A percentile compares a stretch with the other conserved stretches of the same genome.
phyloP scores from a whole-genome alignment of 495 filamentous ascomycete species.

The Annulohypoxylon nitens region DNA sequence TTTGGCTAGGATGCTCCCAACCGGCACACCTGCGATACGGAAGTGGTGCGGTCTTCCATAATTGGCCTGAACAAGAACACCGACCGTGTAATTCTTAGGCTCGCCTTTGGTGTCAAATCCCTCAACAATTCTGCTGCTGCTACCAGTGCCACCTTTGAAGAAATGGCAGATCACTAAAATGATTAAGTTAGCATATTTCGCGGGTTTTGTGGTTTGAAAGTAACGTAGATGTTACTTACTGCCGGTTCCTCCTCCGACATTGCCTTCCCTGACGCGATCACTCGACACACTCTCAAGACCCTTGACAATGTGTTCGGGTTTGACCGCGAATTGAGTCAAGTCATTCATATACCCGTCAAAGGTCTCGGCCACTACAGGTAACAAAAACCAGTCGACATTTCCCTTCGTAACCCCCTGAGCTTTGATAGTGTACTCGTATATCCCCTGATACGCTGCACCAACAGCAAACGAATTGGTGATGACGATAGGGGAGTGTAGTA shows the following conservation, averaged over 20 bases:
- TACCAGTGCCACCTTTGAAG: conserved; percentile 67
- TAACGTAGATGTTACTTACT: conserved; percentile 44
- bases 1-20: conserved; percentile 59
- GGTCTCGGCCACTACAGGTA: conserved; percentile 67
- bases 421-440: conserved; percentile 62
- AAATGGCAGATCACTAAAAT: conserved; percentile 50
- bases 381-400: conserved; percentile 60
- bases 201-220: background rate
- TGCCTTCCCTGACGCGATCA: conserved; percentile 62
- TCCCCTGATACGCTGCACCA: conserved; percentile 61
- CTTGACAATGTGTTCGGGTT: conserved; percentile 57
- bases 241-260: conserved; percentile 66
- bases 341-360: conserved; percentile 65
- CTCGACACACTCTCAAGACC: conserved; percentile 58
- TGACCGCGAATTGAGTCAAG: conserved; percentile 57
- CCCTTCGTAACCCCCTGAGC: conserved; percentile 52
- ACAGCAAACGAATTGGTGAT: conserved; percentile 66
- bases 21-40: conserved; percentile 62
- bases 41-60: conserved; percentile 62
- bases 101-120: conserved; percentile 49
- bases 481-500: conserved; percentile 63
- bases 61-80: conserved; percentile 65
- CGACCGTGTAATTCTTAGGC: conserved; percentile 63
- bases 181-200: background rate
- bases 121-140: conserved; percentile 59